These are phyloP conservation scores for Podila horticola DNA, from an alignment of 192 early-diverging fungal genomes.

Conservation along the genomic window DNA sequence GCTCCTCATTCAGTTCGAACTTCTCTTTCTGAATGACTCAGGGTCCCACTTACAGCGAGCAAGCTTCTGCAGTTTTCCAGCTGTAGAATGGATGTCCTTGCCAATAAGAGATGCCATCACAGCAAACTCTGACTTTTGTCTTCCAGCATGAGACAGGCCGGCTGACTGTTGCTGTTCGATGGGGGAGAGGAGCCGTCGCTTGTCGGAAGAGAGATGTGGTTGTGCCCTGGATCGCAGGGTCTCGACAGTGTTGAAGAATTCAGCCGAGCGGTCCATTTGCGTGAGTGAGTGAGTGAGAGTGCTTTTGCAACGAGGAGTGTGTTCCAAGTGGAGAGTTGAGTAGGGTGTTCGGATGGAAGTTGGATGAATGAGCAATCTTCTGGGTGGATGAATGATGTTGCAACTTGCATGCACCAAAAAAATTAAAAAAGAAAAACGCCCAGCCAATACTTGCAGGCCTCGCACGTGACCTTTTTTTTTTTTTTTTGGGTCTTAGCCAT, in stretches of 20 bases:
- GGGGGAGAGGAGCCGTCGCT: slow-evolving; percentile 51
- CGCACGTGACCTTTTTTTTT: neutral
- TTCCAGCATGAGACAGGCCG: neutral
- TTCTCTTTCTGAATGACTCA: no score
- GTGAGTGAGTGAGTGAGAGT: neutral
- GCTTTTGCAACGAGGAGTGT: no score
- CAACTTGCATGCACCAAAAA: neutral
- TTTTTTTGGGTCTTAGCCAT: neutral
- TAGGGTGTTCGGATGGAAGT: no score
- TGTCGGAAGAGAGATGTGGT: slow-evolving; percentile 32
- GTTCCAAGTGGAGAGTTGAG: no score
- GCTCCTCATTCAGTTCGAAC: no score
- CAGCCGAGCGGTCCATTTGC: slow-evolving; percentile 78
- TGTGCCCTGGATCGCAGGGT: slow-evolving; percentile 66
- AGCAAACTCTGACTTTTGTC: slow-evolving; percentile 83
- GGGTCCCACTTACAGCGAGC: slow-evolving; percentile 65
- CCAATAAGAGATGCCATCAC: slow-evolving; percentile 85
- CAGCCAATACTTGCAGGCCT: no score
- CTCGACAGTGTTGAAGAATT: slow-evolving; percentile 87
- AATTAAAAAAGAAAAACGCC: neutral
- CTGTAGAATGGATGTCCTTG: slow-evolving; percentile 87
- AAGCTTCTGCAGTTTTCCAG: slow-evolving; percentile 86
- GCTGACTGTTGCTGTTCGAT: slow-evolving; percentile 34
- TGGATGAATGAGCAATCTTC: no score
- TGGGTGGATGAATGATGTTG: no score